These are phyloP conservation scores for Colletotrichum horii DNA, from an alignment of 2,329 filamentous ascomycete species.

Conservation along the genomic window DNA sequence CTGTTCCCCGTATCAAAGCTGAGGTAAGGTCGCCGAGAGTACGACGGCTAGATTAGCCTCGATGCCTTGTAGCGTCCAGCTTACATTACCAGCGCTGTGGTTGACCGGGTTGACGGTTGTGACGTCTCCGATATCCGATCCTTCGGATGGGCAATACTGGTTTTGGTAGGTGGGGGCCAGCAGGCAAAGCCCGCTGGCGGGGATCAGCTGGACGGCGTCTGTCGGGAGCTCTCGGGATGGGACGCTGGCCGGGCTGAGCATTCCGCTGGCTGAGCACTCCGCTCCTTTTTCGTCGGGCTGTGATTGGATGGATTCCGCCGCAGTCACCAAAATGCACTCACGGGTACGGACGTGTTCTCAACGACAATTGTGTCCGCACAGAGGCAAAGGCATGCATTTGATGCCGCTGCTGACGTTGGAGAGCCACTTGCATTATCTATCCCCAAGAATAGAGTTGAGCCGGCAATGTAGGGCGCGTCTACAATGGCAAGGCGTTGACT, in stretches of 20 bases:
- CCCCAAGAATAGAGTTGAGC: neutral
- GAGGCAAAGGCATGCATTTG: neutral
- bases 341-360: neutral
- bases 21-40: slow-evolving; percentile 1
- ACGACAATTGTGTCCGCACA: neutral
- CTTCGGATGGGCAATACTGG: neutral
- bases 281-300: slow-evolving; percentile 4
- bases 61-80: neutral
- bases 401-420: neutral
- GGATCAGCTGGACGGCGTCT: slow-evolving; percentile 9
- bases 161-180: neutral
- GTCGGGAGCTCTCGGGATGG: slow-evolving; percentile 14
- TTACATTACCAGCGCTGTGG: neutral
- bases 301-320: neutral
- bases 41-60: neutral
- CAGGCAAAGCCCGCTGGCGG: neutral
- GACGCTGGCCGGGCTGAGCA: neutral
- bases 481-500: neutral
- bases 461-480: neutral
- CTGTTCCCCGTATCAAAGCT: neutral
- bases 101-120: neutral
- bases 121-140: neutral
- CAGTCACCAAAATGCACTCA: neutral
- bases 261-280: neutral
- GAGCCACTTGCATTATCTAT: neutral